Base-by-base conservation (phyloP, 1,284 basidiomycete genomes). In the Exobasidium rhododendri region DNA sequence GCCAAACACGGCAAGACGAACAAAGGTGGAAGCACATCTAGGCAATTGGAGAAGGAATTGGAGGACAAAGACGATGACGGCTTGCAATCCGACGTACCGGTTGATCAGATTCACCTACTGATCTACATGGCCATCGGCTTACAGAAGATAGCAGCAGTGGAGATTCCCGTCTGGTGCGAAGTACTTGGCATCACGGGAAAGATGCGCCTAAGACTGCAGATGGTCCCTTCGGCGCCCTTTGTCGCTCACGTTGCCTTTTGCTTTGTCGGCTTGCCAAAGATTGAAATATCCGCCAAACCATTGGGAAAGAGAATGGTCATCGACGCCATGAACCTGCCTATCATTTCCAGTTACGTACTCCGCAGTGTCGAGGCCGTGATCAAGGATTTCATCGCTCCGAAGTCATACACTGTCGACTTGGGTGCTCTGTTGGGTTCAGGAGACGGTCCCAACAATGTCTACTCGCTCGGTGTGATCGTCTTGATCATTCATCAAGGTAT, bases 241-340 rank as follows among this genome's bases (percentile, higher is more conserved):
- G 65, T 75, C 61, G 73, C 73, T 62, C 67, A 74, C 54, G 72
- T 72, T 4, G 74, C 74, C 10, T 60, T 77, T 62, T 70, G 67
- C 4, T 73, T 77, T 53, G 67, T 73, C 30, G 72, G 65, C 5
- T 57, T 66, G 13, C 75, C 75, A 26, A 66, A 65, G 52, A 64
- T 77, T 50, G 75, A 77, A 59, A 72, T 77, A 26, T 71, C 70
- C 14, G 75, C 75, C 32, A 71, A 71, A 62, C 75, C 75, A 1
- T 50, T 77, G 43, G 74, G 75, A 47, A 62, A 66, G 40, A 67
- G 70, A 51, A 77, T 75, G 74, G 63, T 77, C 40, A 67, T 77
- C n/a, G 74, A 77, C 49, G 75, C 71, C 30, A 77, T 77, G 75
- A 68, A 77, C 43, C 55, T 77, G 55, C 75, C 75, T 2, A 61